Conservation (phyloP, 768 basidiomycete species). For the Porpolomopsis calyptriformis region DNA sequence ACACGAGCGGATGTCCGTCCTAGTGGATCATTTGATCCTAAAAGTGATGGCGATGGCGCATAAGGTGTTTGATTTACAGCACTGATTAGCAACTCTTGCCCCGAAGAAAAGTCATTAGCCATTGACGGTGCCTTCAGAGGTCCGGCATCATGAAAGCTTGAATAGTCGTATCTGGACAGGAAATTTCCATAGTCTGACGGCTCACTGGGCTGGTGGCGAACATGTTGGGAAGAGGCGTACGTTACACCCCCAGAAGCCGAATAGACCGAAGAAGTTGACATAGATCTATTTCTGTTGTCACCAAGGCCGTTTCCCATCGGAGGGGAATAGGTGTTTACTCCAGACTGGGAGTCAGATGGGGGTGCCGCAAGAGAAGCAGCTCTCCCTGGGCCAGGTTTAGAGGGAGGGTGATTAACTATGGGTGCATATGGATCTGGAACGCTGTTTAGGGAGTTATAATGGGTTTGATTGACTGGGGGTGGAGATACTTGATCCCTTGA, state of each 20-base stretch:
- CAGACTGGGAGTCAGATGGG: not conserved
- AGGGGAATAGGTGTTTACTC: not conserved
- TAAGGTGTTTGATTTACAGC: slow-evolving; percentile 40
- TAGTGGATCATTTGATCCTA: slow-evolving; percentile 76
- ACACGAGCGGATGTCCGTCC: slow-evolving; percentile 61
- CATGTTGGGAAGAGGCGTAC: slow-evolving; percentile 22
- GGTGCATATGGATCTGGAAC: not conserved
- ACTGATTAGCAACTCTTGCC: slow-evolving; percentile 1
- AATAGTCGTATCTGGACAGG: slow-evolving; percentile 19
- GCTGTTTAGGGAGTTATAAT: not conserved
- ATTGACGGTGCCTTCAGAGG: slow-evolving; percentile 9
- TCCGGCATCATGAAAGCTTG: slow-evolving; percentile 12
- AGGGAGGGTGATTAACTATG: not conserved
- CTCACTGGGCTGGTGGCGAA: slow-evolving; percentile 18
- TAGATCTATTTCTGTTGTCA: slow-evolving; percentile 27
- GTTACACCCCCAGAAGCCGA: slow-evolving; percentile 27
- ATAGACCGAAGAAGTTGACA: slow-evolving; percentile 35
- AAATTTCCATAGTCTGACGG: slow-evolving; percentile 17
- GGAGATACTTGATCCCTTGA: too few species aligned
- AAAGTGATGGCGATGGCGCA: slow-evolving; percentile 74
- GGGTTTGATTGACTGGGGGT: not conserved
- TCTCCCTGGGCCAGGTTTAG: not conserved
- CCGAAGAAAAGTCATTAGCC: not conserved
- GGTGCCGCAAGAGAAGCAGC: not conserved
- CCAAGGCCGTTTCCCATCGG: not conserved